Evolutionary conservation across 441 rosid species (phyloP).

Genomic region (Manihot esculenta): DNA sequence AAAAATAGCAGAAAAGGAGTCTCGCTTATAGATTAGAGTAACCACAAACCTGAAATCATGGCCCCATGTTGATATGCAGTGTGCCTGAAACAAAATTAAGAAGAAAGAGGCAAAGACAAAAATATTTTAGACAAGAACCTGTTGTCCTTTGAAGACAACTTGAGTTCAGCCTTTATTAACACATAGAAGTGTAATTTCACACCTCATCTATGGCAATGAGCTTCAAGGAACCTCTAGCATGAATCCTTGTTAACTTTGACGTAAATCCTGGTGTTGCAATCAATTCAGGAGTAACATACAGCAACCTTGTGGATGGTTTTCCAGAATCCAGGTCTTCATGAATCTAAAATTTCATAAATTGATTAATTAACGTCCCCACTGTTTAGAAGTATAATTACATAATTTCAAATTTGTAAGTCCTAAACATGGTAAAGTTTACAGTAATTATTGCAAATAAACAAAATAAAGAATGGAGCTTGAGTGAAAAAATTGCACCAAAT

Average conservation of each 20-base stretch:
- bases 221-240: conserved; percentile 77
- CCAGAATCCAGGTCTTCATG: conserved; percentile 91
- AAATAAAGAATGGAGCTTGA: background rate
- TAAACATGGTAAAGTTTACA: background rate
- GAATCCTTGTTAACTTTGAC: conserved; percentile 70
- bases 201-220: conserved; percentile 97
- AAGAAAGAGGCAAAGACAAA: conserved; percentile 9
- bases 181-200: conserved; percentile 1
- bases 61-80: conserved; percentile 98
- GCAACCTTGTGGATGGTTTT: conserved; percentile 69
- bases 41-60: conserved; percentile 90
- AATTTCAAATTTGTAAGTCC: background rate
- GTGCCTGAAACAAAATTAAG: conserved; percentile 63
- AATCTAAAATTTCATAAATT: conserved; percentile 47
- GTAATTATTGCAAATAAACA: background rate
- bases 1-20: background rate
- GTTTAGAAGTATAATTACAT: background rate
- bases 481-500: background rate
- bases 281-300: conserved; percentile 93
- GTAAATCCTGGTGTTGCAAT: conserved; percentile 82
- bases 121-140: conserved; percentile 11
- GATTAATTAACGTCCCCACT: background rate
- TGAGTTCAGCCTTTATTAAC: background rate
- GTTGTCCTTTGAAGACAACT: conserved; percentile 1
- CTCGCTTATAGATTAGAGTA: conserved; percentile 18